phyloP scores from a whole-genome alignment of 768 basidiomycete species.

The Jaapia argillacea region DNA sequence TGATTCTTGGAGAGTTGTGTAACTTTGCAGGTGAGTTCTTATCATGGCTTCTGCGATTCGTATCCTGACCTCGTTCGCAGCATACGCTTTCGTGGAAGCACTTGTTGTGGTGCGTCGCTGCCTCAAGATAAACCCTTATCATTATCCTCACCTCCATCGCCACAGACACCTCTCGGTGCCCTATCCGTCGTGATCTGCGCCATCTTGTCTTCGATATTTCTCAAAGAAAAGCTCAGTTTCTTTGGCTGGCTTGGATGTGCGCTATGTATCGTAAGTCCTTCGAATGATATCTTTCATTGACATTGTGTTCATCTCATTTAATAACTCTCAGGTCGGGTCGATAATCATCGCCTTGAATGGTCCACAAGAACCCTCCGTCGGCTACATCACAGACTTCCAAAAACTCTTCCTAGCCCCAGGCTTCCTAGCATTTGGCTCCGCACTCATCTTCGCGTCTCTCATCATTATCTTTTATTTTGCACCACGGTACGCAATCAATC shows the following conservation, averaged over 20 bases:
- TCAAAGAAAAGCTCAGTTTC: conserved; percentile 87
- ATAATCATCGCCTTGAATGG: conserved; percentile 89
- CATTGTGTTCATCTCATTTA: conserved; percentile 3
- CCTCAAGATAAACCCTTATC: conserved; percentile 2
- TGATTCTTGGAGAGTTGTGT: conserved; percentile 87
- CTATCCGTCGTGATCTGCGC: conserved; percentile 95
- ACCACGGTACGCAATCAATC: conserved; percentile 48
- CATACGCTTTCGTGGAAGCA: conserved; percentile 86
- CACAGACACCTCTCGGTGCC: conserved; percentile 86
- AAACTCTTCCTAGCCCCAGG: conserved; percentile 73
- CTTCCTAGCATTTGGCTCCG: conserved; percentile 62
- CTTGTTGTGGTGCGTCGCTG: conserved; percentile 62
- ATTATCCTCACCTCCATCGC: conserved; percentile 2
- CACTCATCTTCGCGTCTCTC: conserved; percentile 54
- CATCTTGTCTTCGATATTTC: conserved; percentile 85
- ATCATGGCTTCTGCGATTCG: conserved; percentile 5
- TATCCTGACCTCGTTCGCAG: conserved; percentile 23
- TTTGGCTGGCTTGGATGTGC: conserved; percentile 96
- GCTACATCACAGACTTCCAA: conserved; percentile 64
- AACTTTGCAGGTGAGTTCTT: conserved; percentile 65
- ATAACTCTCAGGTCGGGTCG: conserved; percentile 56
- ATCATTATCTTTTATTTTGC: conserved; percentile 78
- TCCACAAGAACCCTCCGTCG: conserved; percentile 59
- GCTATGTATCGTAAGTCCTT: conserved; percentile 70
- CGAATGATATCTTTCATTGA: background rate